These are phyloP conservation scores for Pseudoturritis turrita DNA, from an alignment of 345 rosid genomes.

Conservation along the genomic window DNA sequence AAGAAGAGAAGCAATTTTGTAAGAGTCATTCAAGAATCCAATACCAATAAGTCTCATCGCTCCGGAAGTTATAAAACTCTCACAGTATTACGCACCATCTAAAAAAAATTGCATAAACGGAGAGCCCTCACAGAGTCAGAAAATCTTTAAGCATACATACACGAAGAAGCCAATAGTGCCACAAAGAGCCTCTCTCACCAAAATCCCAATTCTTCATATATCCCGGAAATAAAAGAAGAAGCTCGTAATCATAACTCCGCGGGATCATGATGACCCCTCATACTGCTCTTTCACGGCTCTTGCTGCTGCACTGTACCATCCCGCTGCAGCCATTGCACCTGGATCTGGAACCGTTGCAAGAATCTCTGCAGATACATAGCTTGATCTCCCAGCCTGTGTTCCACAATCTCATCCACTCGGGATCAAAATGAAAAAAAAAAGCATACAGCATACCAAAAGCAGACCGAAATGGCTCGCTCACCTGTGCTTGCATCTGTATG, in stretches of 20 bases:
- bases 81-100: conserved; percentile 29
- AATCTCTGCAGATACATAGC: conserved; percentile 57
- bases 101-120: conserved; percentile 32
- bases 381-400: conserved; percentile 79
- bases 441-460: background rate
- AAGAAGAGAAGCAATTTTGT: background rate
- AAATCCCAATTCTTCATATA: conserved; percentile 6
- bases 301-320: conserved; percentile 93
- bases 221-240: background rate
- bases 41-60: conserved; percentile 13
- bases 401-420: conserved; percentile 9
- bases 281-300: conserved; percentile 58
- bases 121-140: conserved; percentile 28
- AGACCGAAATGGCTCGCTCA: conserved; percentile 21
- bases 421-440: background rate
- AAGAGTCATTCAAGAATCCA: background rate
- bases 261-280: conserved; percentile 19
- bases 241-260: background rate
- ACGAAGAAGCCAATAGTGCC: conserved; percentile 5
- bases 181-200: conserved; percentile 22
- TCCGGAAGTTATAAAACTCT: conserved; percentile 20
- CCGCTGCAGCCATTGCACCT: conserved; percentile 89
- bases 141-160: conserved; percentile 21
- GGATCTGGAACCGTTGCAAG: conserved; percentile 83
- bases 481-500: conserved; percentile 89